Evolutionary conservation across 345 rosid genomes (phyloP).

Genomic region (Eucalyptus shirleyi): DNA sequence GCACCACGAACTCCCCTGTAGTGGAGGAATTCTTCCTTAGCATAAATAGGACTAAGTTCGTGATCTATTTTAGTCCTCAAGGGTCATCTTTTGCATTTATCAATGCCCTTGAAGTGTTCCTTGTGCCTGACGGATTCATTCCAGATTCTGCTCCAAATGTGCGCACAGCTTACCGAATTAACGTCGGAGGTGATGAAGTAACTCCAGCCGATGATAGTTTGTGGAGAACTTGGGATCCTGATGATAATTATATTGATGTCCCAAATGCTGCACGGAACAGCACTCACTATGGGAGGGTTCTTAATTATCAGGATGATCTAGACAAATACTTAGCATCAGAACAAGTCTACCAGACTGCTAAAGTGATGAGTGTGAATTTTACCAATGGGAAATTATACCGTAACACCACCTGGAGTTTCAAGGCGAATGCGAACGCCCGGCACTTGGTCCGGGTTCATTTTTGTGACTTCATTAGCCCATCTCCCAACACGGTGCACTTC

Average conservation of each 20-base stretch:
- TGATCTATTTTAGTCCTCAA: constrained; percentile 22
- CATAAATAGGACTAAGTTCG: not conserved
- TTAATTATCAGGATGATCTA: not conserved
- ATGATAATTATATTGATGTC: constrained; percentile 1
- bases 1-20: not conserved
- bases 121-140: constrained; percentile 12
- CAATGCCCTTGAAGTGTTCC: constrained; percentile 62
- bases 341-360: constrained; percentile 31
- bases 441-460: constrained; percentile 48
- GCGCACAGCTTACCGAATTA: constrained; percentile 18
- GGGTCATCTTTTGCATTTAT: constrained; percentile 34
- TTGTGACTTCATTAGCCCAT: constrained; percentile 16
- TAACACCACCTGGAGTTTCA: constrained; percentile 39
- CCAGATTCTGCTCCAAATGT: not conserved
- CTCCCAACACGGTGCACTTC: not conserved
- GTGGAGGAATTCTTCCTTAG: constrained; percentile 34
- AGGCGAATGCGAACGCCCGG: constrained; percentile 11
- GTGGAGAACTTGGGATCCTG: constrained; percentile 31
- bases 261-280: not conserved
- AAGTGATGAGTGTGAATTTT: not conserved
- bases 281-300: accelerated
- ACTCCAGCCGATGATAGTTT: constrained; percentile 17
- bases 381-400: not conserved
- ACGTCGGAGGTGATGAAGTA: constrained; percentile 28
- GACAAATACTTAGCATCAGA: constrained; percentile 2